Base-by-base conservation (phyloP, 1,284 basidiomycete genomes). In the Ganoderma leucocontextum region DNA sequence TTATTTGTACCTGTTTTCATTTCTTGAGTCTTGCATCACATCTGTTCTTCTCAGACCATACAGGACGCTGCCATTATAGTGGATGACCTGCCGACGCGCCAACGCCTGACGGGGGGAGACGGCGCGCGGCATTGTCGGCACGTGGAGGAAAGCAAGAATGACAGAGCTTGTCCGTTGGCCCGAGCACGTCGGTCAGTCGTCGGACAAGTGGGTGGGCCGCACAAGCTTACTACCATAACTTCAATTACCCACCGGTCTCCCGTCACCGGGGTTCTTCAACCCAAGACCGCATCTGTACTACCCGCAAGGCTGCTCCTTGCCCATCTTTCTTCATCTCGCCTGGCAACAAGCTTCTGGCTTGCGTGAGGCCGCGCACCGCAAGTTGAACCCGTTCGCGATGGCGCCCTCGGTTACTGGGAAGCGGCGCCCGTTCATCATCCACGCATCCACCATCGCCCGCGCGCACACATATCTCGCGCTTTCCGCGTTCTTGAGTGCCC, bases 381-480 rank as follows among this genome's bases (percentile, higher is more conserved):
- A 47, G 60, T 41, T 17, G 22, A n/a, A 9, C 39, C 25, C 12
- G 25, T 4, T 49, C 42, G 19, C 15, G 19, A 63, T 63, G 62
- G 25, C 62, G n/a, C 44, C 66, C 41, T 47, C 70, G n/a, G 61
- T 42, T 29, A 29, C 41, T 39, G 39, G 52, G 44, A 64, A 60
- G 25, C 68, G 61, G n/a, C 55, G 35, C 29, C 71, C 68, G 5
- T 64, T 73, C 55, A 69, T 72, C 17, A 64, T 75, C 29, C 63
- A 80, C 66, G 91, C 89, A 60, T 84, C 89, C n/a, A 75, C 72
- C 60, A 69, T 94, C 65, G 89, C 86, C 42, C 83, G 84, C n/a
- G 78, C 80, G 12, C 95, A 98, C 76, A 95, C 95, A 0, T 78
- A 84, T 62, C 84, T 95, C 68, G 91, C 92, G 1, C 84, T 87